Evolutionary conservation across 768 basidiomycete genomes (phyloP), one percentile per base, ranked within the genome.

Genomic region (Suillus weaverae): DNA sequence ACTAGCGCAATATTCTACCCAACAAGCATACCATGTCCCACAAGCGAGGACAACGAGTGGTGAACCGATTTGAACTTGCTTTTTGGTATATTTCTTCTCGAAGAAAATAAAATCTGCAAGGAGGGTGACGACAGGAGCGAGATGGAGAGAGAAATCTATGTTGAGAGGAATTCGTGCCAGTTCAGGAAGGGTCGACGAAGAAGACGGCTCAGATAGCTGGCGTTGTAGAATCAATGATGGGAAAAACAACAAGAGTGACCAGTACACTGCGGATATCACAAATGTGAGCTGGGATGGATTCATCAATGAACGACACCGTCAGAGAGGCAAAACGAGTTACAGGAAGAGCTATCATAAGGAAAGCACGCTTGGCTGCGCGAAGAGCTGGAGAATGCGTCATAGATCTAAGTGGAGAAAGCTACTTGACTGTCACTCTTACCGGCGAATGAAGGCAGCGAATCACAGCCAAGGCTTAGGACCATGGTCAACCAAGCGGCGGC

Each of bases 51-150:
- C 22, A 16, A 41, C 60, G 1, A 35, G 51, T 0, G 76, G 76
- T 0, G 73, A 69, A 3, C 50, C 65, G 43, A 41, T 71, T 38
- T 32, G 62, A 18, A 50, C 62, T 8, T 70, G 59, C 1, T 5
- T 38, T n/a, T 63, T 64, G 33, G 76, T 67, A 70, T 87, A 93
- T 65, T 81, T 88, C 35, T 69, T 69, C 70, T 94, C 89, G 61
- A 89, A 84, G 11, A 85, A 67, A 68, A 89, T 80, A 73, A 94
- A 95, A 71, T 94, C 90, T 39, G 83, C 64, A 22, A 89, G 66
- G 48, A 93, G 79, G 7, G 84, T 71, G 10, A 86, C 46, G 2
- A 84, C 83, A 3, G 92, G 92, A 2, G 77, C 74, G 6, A 85
- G 86, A 70, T 95, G 92, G 64, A 95, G 73, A 4, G 84, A 81